These are phyloP conservation scores for Tetracladium setigerum DNA, from an alignment of 495 filamentous ascomycete species.

Conservation along the genomic window DNA sequence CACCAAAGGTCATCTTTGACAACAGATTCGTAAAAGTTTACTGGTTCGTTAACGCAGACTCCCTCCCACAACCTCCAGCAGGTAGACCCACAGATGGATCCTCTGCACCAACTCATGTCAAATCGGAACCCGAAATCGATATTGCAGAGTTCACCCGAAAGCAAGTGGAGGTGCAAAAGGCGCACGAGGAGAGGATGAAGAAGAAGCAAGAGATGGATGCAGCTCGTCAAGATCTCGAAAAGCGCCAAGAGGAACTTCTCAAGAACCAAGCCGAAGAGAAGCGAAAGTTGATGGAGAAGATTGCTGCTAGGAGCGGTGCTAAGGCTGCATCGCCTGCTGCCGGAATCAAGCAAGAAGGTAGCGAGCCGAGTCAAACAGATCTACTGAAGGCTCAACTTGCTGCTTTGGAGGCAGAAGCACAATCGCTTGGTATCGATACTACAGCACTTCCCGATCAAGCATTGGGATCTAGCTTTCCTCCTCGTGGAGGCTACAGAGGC, in stretches of 20 bases:
- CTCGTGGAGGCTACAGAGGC: conserved; percentile 2
- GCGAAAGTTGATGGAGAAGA: conserved; percentile 55
- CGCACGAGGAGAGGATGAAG: conserved; percentile 66
- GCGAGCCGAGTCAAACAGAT: conserved; percentile 42
- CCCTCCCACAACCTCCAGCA: conserved; percentile 14
- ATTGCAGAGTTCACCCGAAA: conserved; percentile 67
- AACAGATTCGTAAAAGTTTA: conserved; percentile 98
- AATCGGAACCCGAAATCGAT: conserved; percentile 53
- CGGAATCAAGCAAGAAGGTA: conserved; percentile 28
- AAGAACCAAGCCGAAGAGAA: conserved; percentile 73
- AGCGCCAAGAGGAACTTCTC: conserved; percentile 65
- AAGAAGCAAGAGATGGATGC: conserved; percentile 69
- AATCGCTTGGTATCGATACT: conserved; percentile 67
- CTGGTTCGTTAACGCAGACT: conserved; percentile 65
- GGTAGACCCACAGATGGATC: conserved; percentile 20
- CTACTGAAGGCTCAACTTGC: conserved; percentile 74
- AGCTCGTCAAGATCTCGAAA: conserved; percentile 64
- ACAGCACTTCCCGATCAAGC: conserved; percentile 33
- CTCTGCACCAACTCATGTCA: conserved; percentile 13
- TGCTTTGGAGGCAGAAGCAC: conserved; percentile 77
- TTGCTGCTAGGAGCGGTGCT: conserved; percentile 39
- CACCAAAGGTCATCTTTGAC: conserved; percentile 91
- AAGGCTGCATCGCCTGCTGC: conserved; percentile 24
- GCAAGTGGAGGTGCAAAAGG: conserved; percentile 73
- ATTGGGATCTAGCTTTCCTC: conserved; percentile 25